Evolutionary conservation across 1,139 yeast species (phyloP), one percentile per base, ranked within the genome.

Genomic region (Zygoascus hellenicus): DNA sequence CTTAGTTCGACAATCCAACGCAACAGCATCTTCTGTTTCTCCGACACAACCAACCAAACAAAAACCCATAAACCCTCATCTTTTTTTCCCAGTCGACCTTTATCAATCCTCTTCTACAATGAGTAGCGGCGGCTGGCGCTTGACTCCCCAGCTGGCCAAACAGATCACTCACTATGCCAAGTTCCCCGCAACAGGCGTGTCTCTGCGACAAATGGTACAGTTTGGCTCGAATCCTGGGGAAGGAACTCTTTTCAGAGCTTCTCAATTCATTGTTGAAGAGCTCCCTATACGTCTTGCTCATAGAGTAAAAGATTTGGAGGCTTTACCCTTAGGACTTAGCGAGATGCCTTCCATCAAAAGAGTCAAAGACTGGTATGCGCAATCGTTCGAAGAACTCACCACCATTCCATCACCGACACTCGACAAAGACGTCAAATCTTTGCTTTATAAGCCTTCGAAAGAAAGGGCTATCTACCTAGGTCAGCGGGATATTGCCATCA

Each of bases 301-400:
- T 56, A 76, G 95, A 50, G 95, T 88, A 30, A 82, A 85, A 62
- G 96, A 88, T 61, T 70, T 89, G 49, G 95, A 88, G 43, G 76
- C 77, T 38, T 76, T 94, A 31, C 96, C 96, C 0, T 73, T 81
- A 57, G 92, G 88, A 0, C 72, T 89, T 49, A 75, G 74, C 56
- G 73, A 80, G 35, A 81, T 81, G 78, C 88, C 89, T 1, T 80
- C 89, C 2, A 86, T 92, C 43, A 71, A 76, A 49, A 76, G 81
- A 55, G 96, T 89, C 16, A 77, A 82, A 53, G 81, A 86, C 61
- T 89, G 96, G 96, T 89, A 89, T 61, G 92, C 94, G 2, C 95
- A 87, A 64, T 82, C 92, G 14, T 89, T 88, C 63, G 89, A 87
- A 58, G 96, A 88, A 60, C 73, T 88, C 56, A 80, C 85, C 10